Conservation (phyloP, 2,329 filamentous ascomycete genomes). For the Cryphonectria nitschkei region DNA sequence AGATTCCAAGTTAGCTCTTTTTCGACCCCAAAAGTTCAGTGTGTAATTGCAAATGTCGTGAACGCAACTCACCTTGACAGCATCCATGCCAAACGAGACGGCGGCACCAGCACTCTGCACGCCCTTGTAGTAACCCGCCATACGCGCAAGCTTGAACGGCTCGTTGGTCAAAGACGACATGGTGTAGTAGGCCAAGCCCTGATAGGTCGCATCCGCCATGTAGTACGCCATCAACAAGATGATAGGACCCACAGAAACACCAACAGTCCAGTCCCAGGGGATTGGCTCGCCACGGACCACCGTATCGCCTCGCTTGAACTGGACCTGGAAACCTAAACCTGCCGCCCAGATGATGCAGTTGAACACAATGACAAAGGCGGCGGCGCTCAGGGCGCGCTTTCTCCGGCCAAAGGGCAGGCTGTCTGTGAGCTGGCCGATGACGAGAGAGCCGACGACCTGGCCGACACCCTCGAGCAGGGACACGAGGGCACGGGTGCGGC, state of each 20-base stretch:
- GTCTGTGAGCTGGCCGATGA: slow-evolving; percentile 69
- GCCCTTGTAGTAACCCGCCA: slow-evolving; percentile 80
- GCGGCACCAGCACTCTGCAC: slow-evolving; percentile 77
- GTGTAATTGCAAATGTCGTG: background rate
- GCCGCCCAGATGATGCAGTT: slow-evolving; percentile 72
- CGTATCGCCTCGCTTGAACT: slow-evolving; percentile 42
- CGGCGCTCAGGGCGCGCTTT: slow-evolving; percentile 62
- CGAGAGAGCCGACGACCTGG: slow-evolving; percentile 70
- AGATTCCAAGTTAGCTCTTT: background rate
- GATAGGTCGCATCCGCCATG: slow-evolving; percentile 35
- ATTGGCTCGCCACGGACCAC: slow-evolving; percentile 29
- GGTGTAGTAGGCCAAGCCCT: slow-evolving; percentile 69
- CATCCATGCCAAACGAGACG: slow-evolving; percentile 44
- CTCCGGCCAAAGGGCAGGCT: slow-evolving; percentile 57
- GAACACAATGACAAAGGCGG: slow-evolving; percentile 59
- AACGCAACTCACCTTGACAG: slow-evolving; percentile 34
- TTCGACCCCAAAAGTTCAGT: background rate
- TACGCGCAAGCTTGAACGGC: slow-evolving; percentile 72
- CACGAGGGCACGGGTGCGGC: slow-evolving; percentile 75
- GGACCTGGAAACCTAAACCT: slow-evolving; percentile 69
- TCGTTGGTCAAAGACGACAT: slow-evolving; percentile 79
- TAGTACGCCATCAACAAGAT: slow-evolving; percentile 35
- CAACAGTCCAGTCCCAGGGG: slow-evolving; percentile 36
- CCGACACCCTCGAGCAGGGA: slow-evolving; percentile 71
- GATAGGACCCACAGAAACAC: slow-evolving; percentile 34